Evolutionary conservation across 805 yeast species (phyloP).

Genomic region (Saccharomycopsis malanga): DNA sequence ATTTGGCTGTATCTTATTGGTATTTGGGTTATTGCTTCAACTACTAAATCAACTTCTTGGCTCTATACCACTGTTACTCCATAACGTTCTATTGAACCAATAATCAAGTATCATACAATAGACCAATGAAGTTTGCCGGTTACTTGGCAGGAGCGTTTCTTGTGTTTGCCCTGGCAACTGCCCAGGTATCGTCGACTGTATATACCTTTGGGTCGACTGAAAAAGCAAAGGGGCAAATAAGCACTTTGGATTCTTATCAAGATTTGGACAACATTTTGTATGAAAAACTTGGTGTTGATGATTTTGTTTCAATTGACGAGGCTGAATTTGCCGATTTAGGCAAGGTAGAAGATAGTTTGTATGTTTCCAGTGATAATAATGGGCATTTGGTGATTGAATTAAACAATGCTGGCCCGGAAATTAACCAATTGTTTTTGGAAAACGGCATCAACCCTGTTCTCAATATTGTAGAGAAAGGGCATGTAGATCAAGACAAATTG

Average conservation of each 20-base stretch:
- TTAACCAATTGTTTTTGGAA: not conserved
- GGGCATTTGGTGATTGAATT: constrained; percentile 12
- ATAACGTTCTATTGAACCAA: too few relatives aligned
- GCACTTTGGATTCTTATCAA: not conserved
- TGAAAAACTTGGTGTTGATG: constrained; percentile 19
- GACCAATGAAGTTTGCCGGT: too few relatives aligned
- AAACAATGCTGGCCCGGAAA: constrained; percentile 2
- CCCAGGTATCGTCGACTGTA: not conserved
- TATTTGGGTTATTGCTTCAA: too few relatives aligned
- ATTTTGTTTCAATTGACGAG: constrained; percentile 3
- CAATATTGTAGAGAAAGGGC: not conserved
- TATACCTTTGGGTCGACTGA: not conserved
- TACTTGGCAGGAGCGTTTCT: too few relatives aligned
- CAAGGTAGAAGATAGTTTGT: not conserved
- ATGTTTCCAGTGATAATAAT: not conserved
- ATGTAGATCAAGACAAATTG: not conserved
- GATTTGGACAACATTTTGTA: constrained; percentile 14
- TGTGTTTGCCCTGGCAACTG: too few relatives aligned
- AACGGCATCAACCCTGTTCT: too few relatives aligned
- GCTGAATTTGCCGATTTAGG: constrained; percentile 3
- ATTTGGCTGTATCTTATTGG: too few relatives aligned
- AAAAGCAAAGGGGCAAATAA: too few relatives aligned
- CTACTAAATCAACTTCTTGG: too few relatives aligned
- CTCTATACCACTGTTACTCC: too few relatives aligned
- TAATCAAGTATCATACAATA: too few relatives aligned